Conservation (phyloP, 2,329 filamentous ascomycete genomes). For the Coleophoma eucalyptorum region DNA sequence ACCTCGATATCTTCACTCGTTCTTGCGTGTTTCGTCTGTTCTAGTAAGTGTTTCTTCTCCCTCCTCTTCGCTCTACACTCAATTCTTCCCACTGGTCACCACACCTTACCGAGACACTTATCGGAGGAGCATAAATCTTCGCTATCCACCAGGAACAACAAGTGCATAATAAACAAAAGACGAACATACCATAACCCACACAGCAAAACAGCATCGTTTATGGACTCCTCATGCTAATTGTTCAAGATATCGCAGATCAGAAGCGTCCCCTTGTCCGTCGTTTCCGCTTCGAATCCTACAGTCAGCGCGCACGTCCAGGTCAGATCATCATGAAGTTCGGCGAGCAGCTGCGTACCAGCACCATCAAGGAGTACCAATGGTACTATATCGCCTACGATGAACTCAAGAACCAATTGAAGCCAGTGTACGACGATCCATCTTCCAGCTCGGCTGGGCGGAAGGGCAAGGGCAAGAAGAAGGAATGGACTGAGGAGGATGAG, state of each 20-base stretch:
- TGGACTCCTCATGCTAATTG: slow-evolving; percentile 9
- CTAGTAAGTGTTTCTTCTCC: no score
- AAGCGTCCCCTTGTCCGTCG: slow-evolving; percentile 1
- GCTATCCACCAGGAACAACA: no score
- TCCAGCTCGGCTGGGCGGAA: slow-evolving; percentile 32
- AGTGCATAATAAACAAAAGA: no score
- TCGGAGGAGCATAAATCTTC: no score
- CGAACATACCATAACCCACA: no score
- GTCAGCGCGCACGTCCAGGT: slow-evolving; percentile 32
- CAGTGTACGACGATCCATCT: slow-evolving; percentile 53
- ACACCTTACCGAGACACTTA: no score
- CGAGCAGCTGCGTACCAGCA: slow-evolving; percentile 90
- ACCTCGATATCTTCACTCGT: no score
- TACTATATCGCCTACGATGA: slow-evolving; percentile 98
- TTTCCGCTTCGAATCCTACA: neutral
- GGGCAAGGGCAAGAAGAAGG: slow-evolving; percentile 47
- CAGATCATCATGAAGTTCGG: slow-evolving; percentile 78
- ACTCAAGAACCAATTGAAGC: slow-evolving; percentile 83
- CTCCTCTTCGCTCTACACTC: no score
- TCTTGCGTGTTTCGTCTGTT: no score
- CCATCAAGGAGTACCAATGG: slow-evolving; percentile 96
- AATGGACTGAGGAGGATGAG: slow-evolving; percentile 93
- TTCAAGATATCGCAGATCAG: slow-evolving; percentile 8
- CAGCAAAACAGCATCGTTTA: neutral
- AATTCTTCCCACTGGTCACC: no score